A percentile compares a stretch with the other conserved stretches of the same genome.
phyloP scores from a whole-genome alignment of 805 yeast genomes.

The Kodamaea hsintzibuensis region DNA sequence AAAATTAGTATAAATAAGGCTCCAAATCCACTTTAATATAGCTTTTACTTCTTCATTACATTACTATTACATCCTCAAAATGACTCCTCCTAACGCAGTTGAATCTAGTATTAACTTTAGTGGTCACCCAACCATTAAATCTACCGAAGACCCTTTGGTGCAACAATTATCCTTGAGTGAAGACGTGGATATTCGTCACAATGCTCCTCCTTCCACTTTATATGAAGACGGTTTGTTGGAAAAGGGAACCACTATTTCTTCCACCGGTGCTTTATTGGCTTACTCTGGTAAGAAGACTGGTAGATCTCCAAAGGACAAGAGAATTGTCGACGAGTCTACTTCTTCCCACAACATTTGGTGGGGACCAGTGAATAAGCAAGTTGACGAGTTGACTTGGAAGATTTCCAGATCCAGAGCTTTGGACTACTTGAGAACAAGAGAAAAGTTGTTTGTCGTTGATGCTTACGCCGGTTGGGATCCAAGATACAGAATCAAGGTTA shows the following conservation, averaged over 20 bases:
- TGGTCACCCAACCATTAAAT: slow-evolving; percentile 40
- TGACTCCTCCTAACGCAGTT: slow-evolving; percentile 48
- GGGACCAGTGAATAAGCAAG: slow-evolving; percentile 98
- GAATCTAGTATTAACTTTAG: slow-evolving; percentile 45
- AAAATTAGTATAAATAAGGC: slow-evolving; percentile 10
- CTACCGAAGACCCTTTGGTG: slow-evolving; percentile 43
- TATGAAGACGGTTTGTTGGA: slow-evolving; percentile 94
- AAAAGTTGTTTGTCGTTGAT: slow-evolving; percentile 89
- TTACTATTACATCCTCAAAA: slow-evolving; percentile 20
- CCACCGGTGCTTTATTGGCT: slow-evolving; percentile 94
- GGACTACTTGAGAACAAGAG: slow-evolving; percentile 94
- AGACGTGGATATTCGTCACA: slow-evolving; percentile 76
- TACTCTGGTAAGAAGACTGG: slow-evolving; percentile 96
- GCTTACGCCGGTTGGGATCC: slow-evolving; percentile 99
- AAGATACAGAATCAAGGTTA: slow-evolving; percentile 90
- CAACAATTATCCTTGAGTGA: slow-evolving; percentile 49
- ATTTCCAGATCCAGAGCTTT: slow-evolving; percentile 95
- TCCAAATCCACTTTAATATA: background rate
- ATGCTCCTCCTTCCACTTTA: slow-evolving; percentile 87
- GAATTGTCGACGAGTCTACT: slow-evolving; percentile 92
- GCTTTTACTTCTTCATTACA: slow-evolving; percentile 8
- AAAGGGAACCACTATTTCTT: slow-evolving; percentile 85
- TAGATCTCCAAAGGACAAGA: slow-evolving; percentile 96
- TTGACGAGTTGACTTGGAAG: slow-evolving; percentile 91
- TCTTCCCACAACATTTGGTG: slow-evolving; percentile 91